Conservation (phyloP, 169 alveolate genomes). For the Cryptosporidium viatorum region DNA sequence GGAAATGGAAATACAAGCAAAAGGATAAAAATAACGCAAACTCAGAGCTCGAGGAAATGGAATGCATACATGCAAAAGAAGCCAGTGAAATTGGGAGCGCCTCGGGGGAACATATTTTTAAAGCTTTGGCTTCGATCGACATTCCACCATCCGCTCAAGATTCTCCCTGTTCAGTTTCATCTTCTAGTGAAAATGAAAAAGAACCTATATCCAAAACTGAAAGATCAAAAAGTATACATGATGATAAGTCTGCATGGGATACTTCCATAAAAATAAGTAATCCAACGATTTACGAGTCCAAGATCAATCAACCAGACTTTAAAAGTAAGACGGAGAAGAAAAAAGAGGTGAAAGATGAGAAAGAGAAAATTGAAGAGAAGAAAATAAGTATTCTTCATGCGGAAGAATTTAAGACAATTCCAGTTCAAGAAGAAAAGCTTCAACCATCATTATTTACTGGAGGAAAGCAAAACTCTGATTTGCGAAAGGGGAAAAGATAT, state of each 20-base stretch:
- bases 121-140: neutral
- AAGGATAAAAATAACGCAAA: neutral
- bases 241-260: slow-evolving; percentile 31
- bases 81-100: slow-evolving; percentile 6
- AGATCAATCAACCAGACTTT: neutral
- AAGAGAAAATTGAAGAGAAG: neutral
- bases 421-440: neutral
- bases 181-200: slow-evolving; percentile 9
- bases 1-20: slow-evolving; percentile 58
- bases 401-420: slow-evolving; percentile 43
- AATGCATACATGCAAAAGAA: slow-evolving; percentile 21
- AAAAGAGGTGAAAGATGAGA: neutral
- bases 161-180: slow-evolving; percentile 20
- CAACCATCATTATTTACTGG: slow-evolving; percentile 1
- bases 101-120: slow-evolving; percentile 25
- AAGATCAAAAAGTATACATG: neutral
- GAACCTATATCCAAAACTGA: neutral
- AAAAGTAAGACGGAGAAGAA: neutral
- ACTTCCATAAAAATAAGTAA: slow-evolving; percentile 33
- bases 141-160: neutral
- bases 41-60: neutral
- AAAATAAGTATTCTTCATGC: slow-evolving; percentile 27
- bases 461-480: slow-evolving; percentile 7
- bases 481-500: neutral
- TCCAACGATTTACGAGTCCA: slow-evolving; percentile 4